phyloP scores from a whole-genome alignment of 1,139 yeast genomes.

The Debaryomyces robertsiae region DNA sequence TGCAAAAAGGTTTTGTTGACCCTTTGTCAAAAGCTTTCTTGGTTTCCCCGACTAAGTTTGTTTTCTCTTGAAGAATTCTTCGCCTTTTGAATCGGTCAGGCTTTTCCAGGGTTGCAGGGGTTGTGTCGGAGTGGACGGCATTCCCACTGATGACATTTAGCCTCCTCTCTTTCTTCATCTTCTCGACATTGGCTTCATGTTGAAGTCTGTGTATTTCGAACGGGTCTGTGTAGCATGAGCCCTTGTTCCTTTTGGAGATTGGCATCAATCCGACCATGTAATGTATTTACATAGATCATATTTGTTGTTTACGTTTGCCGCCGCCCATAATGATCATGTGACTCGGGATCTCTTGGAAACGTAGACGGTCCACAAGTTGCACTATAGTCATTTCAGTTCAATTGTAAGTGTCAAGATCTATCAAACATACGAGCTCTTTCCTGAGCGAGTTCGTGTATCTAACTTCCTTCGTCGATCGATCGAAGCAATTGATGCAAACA shows the following conservation, averaged over 20 bases:
- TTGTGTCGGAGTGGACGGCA: constrained; percentile 10
- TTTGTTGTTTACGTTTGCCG: constrained; percentile 4
- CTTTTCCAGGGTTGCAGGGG: constrained; percentile 7
- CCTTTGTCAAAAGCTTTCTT: constrained; percentile 6
- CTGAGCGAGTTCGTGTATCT: no score
- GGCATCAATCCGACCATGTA: neutral
- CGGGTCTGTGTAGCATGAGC: constrained; percentile 16
- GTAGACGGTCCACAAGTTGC: no score
- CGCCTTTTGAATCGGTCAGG: constrained; percentile 3
- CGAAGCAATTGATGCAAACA: no score
- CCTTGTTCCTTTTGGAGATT: neutral
- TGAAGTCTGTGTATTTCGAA: constrained; percentile 21
- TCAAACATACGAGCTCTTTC: no score
- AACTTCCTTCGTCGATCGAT: no score
- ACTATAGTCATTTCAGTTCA: no score
- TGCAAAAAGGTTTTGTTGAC: constrained; percentile 1
- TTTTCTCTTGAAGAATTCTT: neutral
- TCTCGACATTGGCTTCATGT: constrained; percentile 19
- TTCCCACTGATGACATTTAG: constrained; percentile 11
- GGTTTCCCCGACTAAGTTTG: constrained; percentile 1
- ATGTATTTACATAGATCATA: neutral
- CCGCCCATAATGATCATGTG: neutral
- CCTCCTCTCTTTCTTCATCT: constrained; percentile 20
- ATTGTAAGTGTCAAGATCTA: no score
- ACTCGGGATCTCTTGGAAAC: constrained; percentile 1